A percentile compares a stretch with the other conserved stretches of the same genome.
Conservation (phyloP, 495 filamentous ascomycete species). For the Penicillium antarcticum region DNA sequence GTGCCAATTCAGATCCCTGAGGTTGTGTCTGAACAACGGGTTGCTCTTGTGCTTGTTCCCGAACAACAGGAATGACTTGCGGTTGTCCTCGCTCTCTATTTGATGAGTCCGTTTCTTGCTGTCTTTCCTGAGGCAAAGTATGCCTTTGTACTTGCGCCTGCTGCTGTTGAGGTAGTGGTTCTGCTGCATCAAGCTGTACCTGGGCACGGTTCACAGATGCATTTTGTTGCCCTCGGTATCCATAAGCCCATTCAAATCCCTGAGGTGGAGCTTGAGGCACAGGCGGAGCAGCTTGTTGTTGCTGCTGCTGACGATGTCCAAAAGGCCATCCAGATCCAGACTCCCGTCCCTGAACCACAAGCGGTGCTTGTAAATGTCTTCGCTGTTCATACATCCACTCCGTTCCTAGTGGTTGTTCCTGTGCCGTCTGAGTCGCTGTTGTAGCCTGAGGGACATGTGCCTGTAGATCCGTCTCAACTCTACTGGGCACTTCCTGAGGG, state of each 20-base stretch:
- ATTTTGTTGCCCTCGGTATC: too few relatives aligned
- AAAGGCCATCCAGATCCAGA: constrained; percentile 7
- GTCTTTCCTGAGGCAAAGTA: too few relatives aligned
- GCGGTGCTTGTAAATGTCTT: background rate
- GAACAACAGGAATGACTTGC: background rate
- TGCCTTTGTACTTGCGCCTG: background rate
- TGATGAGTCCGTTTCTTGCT: too few relatives aligned
- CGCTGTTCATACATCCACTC: background rate
- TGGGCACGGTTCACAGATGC: too few relatives aligned
- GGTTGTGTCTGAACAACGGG: background rate
- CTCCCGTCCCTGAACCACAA: constrained; percentile 4
- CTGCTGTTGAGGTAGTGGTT: background rate
- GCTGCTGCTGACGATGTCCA: constrained; percentile 3
- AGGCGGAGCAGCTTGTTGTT: constrained; percentile 4
- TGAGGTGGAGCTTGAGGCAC: background rate
- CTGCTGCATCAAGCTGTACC: background rate
- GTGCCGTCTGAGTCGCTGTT: background rate
- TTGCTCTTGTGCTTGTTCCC: background rate
- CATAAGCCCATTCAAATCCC: background rate
- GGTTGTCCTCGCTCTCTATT: too few relatives aligned
- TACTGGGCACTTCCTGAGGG: background rate
- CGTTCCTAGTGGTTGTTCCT: background rate
- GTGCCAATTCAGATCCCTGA: background rate
- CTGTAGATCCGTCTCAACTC: too few relatives aligned
- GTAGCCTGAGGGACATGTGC: background rate